Evolutionary conservation across 441 rosid genomes (phyloP).

Genomic region (Codiaeum variegatum): DNA sequence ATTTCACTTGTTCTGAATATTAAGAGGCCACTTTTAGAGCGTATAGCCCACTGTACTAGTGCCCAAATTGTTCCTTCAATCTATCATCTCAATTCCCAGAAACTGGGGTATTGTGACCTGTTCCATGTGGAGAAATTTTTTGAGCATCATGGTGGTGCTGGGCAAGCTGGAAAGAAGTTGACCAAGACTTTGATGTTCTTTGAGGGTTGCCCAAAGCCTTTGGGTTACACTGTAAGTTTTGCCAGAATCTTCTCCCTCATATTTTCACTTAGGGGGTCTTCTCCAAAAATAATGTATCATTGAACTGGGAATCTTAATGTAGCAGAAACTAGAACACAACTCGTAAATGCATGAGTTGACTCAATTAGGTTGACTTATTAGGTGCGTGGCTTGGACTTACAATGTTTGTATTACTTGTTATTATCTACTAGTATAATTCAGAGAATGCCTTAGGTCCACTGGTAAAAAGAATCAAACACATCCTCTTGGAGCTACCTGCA

Average conservation of each 20-base stretch:
- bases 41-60: slow-evolving; percentile 93
- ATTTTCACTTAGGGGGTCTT: slow-evolving; percentile 12
- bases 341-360: slow-evolving; percentile 1
- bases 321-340: slow-evolving; percentile 16
- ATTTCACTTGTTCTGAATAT: slow-evolving; percentile 89
- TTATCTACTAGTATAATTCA: slow-evolving; percentile 3
- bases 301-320: slow-evolving; percentile 16
- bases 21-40: slow-evolving; percentile 81
- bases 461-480: too few species aligned
- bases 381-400: neutral
- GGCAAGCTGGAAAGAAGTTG: slow-evolving; percentile 75
- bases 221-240: slow-evolving; percentile 87
- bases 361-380: neutral
- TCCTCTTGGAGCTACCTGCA: too few species aligned
- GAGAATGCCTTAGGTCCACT: neutral
- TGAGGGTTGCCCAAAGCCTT: slow-evolving; percentile 93
- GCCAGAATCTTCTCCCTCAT: neutral
- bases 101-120: slow-evolving; percentile 76
- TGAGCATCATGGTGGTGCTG: slow-evolving; percentile 77
- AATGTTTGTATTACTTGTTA: neutral
- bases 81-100: slow-evolving; percentile 78
- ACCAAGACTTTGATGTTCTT: slow-evolving; percentile 87
- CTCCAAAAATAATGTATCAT: slow-evolving; percentile 1
- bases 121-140: slow-evolving; percentile 71
- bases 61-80: slow-evolving; percentile 84